phyloP scores from a whole-genome alignment of 371 early-diverging fungal genomes.

The Mucor sp. region DNA sequence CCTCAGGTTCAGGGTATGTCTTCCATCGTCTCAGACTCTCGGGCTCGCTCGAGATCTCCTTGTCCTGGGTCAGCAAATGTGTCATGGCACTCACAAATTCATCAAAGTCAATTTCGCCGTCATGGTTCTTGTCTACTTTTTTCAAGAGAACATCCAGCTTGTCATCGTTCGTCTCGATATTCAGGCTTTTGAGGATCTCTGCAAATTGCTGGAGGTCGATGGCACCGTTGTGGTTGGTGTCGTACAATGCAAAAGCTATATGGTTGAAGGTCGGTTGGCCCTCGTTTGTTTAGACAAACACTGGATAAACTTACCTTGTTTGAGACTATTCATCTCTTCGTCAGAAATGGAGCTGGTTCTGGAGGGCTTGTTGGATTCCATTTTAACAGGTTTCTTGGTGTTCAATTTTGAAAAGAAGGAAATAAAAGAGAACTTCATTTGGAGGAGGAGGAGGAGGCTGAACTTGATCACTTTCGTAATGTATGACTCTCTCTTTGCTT shows the following conservation, averaged over 20 bases:
- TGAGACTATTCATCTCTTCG: conserved; percentile 26
- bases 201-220: conserved; percentile 19
- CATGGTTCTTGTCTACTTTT: conserved; percentile 30
- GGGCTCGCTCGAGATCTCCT: conserved; percentile 4
- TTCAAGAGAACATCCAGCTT: conserved; percentile 8
- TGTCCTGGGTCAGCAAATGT: not conserved
- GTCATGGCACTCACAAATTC: conserved; percentile 75
- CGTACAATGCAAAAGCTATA: conserved; percentile 32
- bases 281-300: not conserved
- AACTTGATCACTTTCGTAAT: not conserved
- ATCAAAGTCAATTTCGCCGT: conserved; percentile 61
- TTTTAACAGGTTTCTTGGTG: not conserved
- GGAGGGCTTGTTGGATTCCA: not conserved
- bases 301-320: conserved; percentile 15
- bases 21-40: conserved; percentile 6
- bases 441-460: not conserved
- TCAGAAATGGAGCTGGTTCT: conserved; percentile 7
- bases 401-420: conserved; percentile 4
- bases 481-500: not conserved
- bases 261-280: not conserved
- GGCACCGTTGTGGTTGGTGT: conserved; percentile 22
- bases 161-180: conserved; percentile 11
- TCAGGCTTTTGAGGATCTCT: conserved; percentile 22
- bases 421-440: conserved; percentile 11
- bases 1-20: conserved; percentile 7